Evolutionary conservation across 371 early-diverging fungal genomes (phyloP).

Genomic region (Sporodiniella umbellata): DNA sequence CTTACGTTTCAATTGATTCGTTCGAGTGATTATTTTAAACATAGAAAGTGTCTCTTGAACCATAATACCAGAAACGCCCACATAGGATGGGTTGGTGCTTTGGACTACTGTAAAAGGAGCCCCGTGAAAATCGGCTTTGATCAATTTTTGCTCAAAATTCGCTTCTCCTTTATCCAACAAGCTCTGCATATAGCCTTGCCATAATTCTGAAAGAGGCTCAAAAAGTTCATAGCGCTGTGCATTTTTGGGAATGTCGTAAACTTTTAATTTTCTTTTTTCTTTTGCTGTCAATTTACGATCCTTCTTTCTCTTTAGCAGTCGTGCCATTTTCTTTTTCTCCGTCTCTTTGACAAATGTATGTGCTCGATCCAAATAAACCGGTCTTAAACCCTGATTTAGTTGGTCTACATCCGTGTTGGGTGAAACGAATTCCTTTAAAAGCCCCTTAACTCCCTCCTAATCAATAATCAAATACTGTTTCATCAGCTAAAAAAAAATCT

Average conservation of each 20-base stretch:
- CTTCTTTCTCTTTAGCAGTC: constrained; percentile 23
- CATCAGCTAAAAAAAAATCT: no score
- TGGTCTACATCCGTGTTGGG: constrained; percentile 9
- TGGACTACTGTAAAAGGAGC: constrained; percentile 71
- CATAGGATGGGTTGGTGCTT: constrained; percentile 77
- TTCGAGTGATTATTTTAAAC: constrained; percentile 75
- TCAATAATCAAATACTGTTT: neutral
- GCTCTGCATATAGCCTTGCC: constrained; percentile 78
- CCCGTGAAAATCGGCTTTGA: constrained; percentile 88
- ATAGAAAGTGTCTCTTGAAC: constrained; percentile 87
- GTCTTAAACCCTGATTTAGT: constrained; percentile 3
- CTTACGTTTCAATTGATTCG: constrained; percentile 65
- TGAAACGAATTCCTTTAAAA: constrained; percentile 15
- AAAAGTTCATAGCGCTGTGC: constrained; percentile 58
- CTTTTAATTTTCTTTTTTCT: constrained; percentile 53
- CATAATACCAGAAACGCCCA: constrained; percentile 80
- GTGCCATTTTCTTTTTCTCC: constrained; percentile 15
- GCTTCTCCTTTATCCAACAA: constrained; percentile 41
- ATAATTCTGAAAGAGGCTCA: constrained; percentile 73
- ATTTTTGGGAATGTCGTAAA: constrained; percentile 66
- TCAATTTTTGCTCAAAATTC: constrained; percentile 59
- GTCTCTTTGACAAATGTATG: constrained; percentile 17
- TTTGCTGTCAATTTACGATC: constrained; percentile 55
- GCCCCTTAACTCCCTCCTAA: constrained; percentile 11
- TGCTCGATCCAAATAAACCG: constrained; percentile 14